phyloP scores from a whole-genome alignment of 1,139 yeast genomes.

The Yamadazyma membranifaciens region DNA sequence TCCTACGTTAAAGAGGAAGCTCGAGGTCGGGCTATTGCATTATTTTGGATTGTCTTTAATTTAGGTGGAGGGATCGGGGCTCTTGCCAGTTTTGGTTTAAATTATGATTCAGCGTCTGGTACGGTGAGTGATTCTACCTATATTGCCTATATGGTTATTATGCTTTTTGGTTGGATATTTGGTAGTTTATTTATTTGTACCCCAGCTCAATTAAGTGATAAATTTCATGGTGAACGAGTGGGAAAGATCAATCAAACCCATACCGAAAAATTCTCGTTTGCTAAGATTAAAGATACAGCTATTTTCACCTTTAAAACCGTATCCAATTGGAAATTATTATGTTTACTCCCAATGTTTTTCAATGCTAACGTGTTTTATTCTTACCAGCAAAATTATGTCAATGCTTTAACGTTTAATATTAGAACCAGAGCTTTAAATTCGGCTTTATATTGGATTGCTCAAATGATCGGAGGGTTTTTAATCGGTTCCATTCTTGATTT shows the following conservation, averaged over 20 bases:
- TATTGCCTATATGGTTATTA: constrained; percentile 56
- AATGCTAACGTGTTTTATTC: constrained; percentile 67
- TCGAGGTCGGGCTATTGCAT: constrained; percentile 55
- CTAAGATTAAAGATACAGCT: constrained; percentile 22
- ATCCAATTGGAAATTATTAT: constrained; percentile 43
- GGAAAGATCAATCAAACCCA: constrained; percentile 5
- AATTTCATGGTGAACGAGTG: constrained; percentile 6
- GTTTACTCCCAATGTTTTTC: constrained; percentile 60
- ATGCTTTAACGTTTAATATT: constrained; percentile 54
- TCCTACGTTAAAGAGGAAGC: constrained; percentile 55
- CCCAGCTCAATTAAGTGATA: constrained; percentile 3
- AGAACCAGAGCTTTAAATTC: constrained; percentile 62
- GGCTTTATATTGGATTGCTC: constrained; percentile 59
- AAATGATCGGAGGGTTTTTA: constrained; percentile 55
- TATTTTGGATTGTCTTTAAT: constrained; percentile 64
- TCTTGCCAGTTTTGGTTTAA: constrained; percentile 54
- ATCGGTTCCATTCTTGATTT: constrained; percentile 51
- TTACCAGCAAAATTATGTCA: constrained; percentile 59
- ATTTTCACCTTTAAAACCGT: constrained; percentile 50
- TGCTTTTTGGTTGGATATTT: constrained; percentile 45
- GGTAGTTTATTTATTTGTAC: constrained; percentile 4
- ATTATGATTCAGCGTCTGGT: constrained; percentile 34
- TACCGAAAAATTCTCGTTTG: constrained; percentile 5
- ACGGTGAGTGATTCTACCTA: constrained; percentile 54
- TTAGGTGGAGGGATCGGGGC: constrained; percentile 63